Conservation (phyloP, 2,329 filamentous ascomycete genomes). For the Colletotrichum sansevieriae region DNA sequence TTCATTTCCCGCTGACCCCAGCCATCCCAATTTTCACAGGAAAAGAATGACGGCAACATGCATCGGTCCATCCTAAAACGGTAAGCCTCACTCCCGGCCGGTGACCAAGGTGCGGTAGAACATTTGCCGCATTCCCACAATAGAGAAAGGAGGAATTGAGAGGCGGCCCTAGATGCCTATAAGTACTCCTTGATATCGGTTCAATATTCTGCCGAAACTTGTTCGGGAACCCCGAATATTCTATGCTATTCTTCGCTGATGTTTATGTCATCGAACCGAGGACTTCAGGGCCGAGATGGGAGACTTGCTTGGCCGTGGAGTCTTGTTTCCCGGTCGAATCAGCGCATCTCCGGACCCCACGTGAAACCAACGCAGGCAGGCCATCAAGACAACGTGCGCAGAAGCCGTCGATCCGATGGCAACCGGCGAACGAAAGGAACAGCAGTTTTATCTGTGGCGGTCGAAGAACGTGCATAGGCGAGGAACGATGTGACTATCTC, state of each 20-base stretch:
- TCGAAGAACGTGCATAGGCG: neutral
- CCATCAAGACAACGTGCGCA: slow-evolving; percentile 7
- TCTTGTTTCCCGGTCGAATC: neutral
- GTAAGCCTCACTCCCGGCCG: neutral
- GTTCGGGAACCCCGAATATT: neutral
- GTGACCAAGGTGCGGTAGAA: slow-evolving; percentile 1
- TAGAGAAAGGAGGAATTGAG: neutral
- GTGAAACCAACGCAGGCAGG: slow-evolving; percentile 8
- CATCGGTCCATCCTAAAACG: neutral
- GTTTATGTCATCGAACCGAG: neutral
- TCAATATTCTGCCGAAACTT: neutral
- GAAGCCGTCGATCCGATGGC: neutral
- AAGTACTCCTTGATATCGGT: neutral
- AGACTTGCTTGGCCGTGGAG: neutral
- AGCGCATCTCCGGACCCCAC: neutral
- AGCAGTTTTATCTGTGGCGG: neutral
- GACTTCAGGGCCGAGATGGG: neutral
- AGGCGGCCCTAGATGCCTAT: neutral
- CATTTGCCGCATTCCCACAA: neutral
- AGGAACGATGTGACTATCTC: neutral
- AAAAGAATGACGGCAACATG: neutral
- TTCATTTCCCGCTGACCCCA: neutral
- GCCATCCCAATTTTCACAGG: neutral
- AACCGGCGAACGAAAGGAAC: neutral
- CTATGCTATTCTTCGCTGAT: neutral